phyloP scores from a whole-genome alignment of 129 eudicot genomes.

The Artemisia annua region DNA sequence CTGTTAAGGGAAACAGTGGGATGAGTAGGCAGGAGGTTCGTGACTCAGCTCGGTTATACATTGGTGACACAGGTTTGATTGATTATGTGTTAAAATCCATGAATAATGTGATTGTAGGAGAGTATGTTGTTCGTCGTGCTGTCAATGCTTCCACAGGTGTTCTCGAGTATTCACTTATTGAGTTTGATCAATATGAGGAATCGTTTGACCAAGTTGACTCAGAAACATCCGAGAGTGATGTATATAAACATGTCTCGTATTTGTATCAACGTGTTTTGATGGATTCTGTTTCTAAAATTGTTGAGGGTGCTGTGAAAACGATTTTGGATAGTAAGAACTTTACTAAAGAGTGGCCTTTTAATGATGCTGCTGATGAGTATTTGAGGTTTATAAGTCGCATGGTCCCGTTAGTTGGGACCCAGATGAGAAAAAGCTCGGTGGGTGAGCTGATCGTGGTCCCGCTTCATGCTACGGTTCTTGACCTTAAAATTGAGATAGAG shows the following conservation, averaged over 20 bases:
- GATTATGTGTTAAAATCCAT: slow-evolving; percentile 79
- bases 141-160: slow-evolving; percentile 55
- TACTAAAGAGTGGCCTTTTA: slow-evolving; percentile 75
- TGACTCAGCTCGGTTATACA: slow-evolving; percentile 67
- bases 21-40: slow-evolving; percentile 89
- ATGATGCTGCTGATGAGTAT: slow-evolving; percentile 53
- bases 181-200: slow-evolving; percentile 23
- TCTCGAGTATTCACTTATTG: slow-evolving; percentile 68
- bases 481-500: slow-evolving; percentile 49
- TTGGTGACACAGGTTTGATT: slow-evolving; percentile 90
- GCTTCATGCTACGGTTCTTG: slow-evolving; percentile 61
- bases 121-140: slow-evolving; percentile 49
- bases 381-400: slow-evolving; percentile 59
- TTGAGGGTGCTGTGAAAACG: slow-evolving; percentile 43
- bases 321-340: slow-evolving; percentile 62
- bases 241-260: slow-evolving; percentile 44
- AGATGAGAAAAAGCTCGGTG: slow-evolving; percentile 14
- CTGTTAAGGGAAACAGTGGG: slow-evolving; percentile 27
- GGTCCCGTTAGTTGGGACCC: slow-evolving; percentile 22
- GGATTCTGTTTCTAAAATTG: slow-evolving; percentile 44
- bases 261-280: slow-evolving; percentile 52
- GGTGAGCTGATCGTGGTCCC: slow-evolving; percentile 66
- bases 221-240: slow-evolving; percentile 25
- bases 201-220: slow-evolving; percentile 11
- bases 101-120: slow-evolving; percentile 78